phyloP scores from a whole-genome alignment of 306 rosid species.

The Hippophae gyantsensis region DNA sequence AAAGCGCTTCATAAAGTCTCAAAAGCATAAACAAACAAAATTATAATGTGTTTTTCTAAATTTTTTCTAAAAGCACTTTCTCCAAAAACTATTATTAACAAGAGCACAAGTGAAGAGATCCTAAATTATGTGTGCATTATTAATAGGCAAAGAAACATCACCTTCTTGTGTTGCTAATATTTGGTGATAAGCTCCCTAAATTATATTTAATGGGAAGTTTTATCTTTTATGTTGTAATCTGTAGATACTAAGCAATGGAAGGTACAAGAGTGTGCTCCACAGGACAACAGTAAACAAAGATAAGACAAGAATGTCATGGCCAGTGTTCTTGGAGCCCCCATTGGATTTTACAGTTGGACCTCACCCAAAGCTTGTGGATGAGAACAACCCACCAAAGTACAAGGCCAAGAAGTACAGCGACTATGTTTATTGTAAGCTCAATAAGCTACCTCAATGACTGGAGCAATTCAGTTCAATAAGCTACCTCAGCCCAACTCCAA shows the following conservation, averaged over 20 bases:
- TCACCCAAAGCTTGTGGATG: constrained; percentile 28
- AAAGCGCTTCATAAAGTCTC: no score
- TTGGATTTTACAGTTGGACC: constrained; percentile 36
- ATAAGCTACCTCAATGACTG: constrained; percentile 39
- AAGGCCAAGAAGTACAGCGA: constrained; percentile 47
- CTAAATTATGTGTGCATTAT: no score
- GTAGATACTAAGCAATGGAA: constrained; percentile 67
- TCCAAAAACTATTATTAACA: no score
- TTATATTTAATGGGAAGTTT: no score
- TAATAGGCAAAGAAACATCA: no score
- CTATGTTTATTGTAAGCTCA: constrained; percentile 50
- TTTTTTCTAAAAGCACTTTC: no score
- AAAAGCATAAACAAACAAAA: no score
- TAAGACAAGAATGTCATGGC: constrained; percentile 56
- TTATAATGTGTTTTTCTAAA: no score
- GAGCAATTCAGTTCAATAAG: neutral
- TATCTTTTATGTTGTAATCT: neutral
- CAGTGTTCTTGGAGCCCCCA: constrained; percentile 61
- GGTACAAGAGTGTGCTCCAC: constrained; percentile 46
- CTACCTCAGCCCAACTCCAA: neutral
- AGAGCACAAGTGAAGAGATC: no score
- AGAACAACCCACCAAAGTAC: constrained; percentile 48
- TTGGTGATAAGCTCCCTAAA: no score
- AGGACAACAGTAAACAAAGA: constrained; percentile 51
- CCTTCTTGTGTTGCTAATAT: no score